Evolutionary conservation across 768 basidiomycete genomes (phyloP), one percentile per base, ranked within the genome.

Genomic region (Mrakia frigida): DNA sequence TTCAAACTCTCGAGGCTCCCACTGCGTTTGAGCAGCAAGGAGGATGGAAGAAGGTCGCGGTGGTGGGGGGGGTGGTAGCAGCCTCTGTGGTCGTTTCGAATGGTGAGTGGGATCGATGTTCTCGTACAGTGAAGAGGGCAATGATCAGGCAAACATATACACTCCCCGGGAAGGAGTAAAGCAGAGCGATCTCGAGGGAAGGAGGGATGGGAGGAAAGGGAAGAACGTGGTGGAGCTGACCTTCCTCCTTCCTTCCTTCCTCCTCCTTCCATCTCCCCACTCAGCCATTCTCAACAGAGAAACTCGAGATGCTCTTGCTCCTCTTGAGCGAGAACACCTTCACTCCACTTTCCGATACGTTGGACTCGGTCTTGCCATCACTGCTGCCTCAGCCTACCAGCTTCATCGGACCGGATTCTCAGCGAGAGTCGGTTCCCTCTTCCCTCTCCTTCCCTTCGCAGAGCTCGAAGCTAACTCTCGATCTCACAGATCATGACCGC

Each of bases 331-430:
- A 75, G 87, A 87, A 16, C 88, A 91, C 80, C 85, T 94, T 6
- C 88, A 94, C 80, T 88, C 90, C 53, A 90, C 87, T 74, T 94
- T 93, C 86, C 89, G 88, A 81, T 94, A 93, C 80, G 92, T 92
- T n/a, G 76, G 76, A 31, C 71, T 77, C 23, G 93, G 93, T 0
- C 88, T 95, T 35, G 85, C 85, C 3, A 82, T 93, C 50, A 93
- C 92, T 1, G 92, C 93, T 0, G 81, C 90, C 21, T 89, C 88
- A n/a, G 93, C 93, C 3, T 88, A 91, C n/a, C 84, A 88, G n/a
- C 63, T 76, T 1, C 78, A 78, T 52, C 18, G 46, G 0, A 59
- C 31, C 1, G 70, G 70, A 14, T 50, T 43, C 23, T 77, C 76
- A 1, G 35, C 53, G 11, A 35, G 3, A 72, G 76, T 67, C 46